These are phyloP conservation scores for Asterella californica DNA, from an alignment of 225 moss, liverwort and hornwort genomes.

Conservation along the genomic window DNA sequence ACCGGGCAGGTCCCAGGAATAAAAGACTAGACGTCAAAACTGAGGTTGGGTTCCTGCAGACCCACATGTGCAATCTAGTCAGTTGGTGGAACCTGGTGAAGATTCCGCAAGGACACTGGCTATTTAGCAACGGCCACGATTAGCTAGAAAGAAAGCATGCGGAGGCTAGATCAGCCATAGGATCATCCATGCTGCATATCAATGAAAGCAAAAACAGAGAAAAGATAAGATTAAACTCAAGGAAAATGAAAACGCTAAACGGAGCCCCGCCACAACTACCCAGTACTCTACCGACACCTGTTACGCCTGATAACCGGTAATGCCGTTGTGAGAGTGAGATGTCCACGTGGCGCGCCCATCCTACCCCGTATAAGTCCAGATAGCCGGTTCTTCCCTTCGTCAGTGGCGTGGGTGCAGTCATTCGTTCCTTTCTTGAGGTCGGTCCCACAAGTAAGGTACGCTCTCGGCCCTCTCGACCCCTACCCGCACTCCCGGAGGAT, in stretches of 20 bases:
- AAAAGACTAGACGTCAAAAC: not conserved
- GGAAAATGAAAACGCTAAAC: not conserved
- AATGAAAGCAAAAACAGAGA: not conserved
- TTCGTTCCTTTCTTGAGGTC: not conserved
- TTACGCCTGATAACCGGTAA: slow-evolving; percentile 16
- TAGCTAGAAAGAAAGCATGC: not conserved
- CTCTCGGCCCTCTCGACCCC: not conserved
- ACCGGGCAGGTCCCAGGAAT: not conserved
- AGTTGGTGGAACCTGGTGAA: not conserved
- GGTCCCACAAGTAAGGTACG: not conserved
- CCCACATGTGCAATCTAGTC: slow-evolving; percentile 5
- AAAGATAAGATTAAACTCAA: not conserved
- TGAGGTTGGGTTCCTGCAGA: not conserved
- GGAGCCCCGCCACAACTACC: not conserved
- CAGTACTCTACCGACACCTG: not conserved
- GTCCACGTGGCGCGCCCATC: not conserved
- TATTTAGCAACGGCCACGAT: not conserved
- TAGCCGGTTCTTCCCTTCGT: not conserved
- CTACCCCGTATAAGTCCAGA: not conserved
- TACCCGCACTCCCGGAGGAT: not conserved
- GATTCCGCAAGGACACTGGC: not conserved
- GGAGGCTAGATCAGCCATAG: not conserved
- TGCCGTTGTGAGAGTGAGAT: not conserved
- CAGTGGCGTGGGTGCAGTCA: not conserved
- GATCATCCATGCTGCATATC: not conserved